phyloP scores from a whole-genome alignment of 2,329 filamentous ascomycete genomes.

The Colletotrichum coccodes region DNA sequence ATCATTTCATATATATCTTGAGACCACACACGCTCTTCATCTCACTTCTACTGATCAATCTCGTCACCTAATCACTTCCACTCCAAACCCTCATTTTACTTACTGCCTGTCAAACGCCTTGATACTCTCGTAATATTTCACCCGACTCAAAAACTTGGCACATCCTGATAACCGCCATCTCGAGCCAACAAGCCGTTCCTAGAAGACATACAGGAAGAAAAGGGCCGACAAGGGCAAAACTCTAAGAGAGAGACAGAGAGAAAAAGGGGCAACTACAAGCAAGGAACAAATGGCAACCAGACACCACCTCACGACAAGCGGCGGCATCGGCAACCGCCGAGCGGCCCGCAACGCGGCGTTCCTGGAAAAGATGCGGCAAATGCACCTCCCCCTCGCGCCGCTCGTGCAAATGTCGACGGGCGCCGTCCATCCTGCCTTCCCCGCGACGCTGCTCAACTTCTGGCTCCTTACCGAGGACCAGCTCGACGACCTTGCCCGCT shows the following conservation, averaged over 20 bases:
- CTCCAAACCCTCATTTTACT: too few relatives aligned
- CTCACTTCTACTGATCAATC: background rate
- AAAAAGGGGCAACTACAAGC: background rate
- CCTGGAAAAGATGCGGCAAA: slow-evolving; percentile 69
- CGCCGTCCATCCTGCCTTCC: slow-evolving; percentile 72
- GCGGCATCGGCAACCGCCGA: slow-evolving; percentile 46
- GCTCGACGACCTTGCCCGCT: slow-evolving; percentile 75
- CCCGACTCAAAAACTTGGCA: background rate
- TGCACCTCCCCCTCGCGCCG: slow-evolving; percentile 73
- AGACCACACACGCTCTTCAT: background rate
- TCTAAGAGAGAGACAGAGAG: background rate
- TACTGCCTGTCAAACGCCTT: background rate
- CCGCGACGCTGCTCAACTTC: slow-evolving; percentile 73
- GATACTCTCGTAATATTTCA: background rate
- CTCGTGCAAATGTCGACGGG: slow-evolving; percentile 73
- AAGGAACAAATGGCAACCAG: slow-evolving; percentile 27
- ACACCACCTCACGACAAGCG: slow-evolving; percentile 24
- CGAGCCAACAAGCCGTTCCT: too few relatives aligned
- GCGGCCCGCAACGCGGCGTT: slow-evolving; percentile 61
- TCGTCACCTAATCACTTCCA: background rate
- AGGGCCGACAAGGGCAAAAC: background rate
- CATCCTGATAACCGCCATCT: background rate
- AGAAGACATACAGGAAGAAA: background rate
- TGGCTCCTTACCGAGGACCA: slow-evolving; percentile 78
- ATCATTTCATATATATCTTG: slow-evolving; percentile 5